Percentiles rank a stretch among this genome's conserved stretches.
phyloP scores from a whole-genome alignment of 148 eudicot genomes.

The Silene uniflora region DNA sequence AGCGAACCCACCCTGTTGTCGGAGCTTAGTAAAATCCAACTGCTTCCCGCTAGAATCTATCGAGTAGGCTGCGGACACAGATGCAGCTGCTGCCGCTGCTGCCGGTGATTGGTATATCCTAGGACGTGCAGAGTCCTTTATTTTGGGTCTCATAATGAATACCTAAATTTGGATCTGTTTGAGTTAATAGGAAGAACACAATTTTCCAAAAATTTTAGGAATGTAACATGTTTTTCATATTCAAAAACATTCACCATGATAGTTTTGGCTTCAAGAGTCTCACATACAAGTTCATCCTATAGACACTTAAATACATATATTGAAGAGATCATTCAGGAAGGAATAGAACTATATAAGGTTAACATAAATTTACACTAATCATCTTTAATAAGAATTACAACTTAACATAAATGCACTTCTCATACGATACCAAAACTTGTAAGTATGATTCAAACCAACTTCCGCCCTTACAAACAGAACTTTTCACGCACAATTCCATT shows the following conservation, averaged over 20 bases:
- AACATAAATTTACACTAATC: not conserved
- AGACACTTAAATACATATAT: not conserved
- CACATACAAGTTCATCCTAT: not conserved
- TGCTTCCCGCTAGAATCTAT: constrained; percentile 43
- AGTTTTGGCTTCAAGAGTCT: not conserved
- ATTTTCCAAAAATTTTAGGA: not conserved
- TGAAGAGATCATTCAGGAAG: not conserved
- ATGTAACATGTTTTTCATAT: not conserved
- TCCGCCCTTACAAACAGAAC: not conserved
- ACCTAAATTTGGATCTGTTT: constrained; percentile 40
- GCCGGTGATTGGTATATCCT: constrained; percentile 88
- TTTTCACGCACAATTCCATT: not conserved
- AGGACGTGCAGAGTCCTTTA: constrained; percentile 55
- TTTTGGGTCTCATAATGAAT: constrained; percentile 75
- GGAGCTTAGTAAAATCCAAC: constrained; percentile 25
- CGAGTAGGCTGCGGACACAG: constrained; percentile 90
- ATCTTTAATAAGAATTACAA: not conserved
- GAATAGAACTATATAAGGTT: not conserved
- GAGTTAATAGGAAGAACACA: not conserved
- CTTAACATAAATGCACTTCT: not conserved
- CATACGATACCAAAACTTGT: not conserved
- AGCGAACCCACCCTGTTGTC: constrained; percentile 26
- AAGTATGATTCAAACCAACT: not conserved
- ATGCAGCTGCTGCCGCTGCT: constrained; percentile 97
- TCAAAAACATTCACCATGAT: not conserved